These are phyloP conservation scores for Ambrosia trifida DNA, from an alignment of 129 eudicot genomes.

Conservation along the genomic window DNA sequence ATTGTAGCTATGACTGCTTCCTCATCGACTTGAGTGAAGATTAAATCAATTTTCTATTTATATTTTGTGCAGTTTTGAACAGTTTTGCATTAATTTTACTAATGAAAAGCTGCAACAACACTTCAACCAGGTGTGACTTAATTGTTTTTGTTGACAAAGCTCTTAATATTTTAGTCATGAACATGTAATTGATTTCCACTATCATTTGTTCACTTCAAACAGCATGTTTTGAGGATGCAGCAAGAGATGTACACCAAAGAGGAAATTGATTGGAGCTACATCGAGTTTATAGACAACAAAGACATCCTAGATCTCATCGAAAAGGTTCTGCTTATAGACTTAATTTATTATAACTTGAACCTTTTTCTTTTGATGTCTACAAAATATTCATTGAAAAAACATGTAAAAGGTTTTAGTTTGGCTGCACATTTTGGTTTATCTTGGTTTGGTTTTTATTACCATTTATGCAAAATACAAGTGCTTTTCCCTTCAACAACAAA, in stretches of 20 bases:
- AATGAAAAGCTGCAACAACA: conserved; percentile 98
- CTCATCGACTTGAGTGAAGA: conserved; percentile 38
- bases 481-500: not conserved
- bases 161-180: conserved; percentile 1
- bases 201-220: conserved; percentile 11
- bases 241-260: conserved; percentile 96
- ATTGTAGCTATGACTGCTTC: conserved; percentile 40
- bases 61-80: conserved; percentile 76
- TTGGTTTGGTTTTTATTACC: not conserved
- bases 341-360: conserved; percentile 13
- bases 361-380: conserved; percentile 35
- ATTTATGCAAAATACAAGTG: not conserved
- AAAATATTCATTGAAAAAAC: not conserved
- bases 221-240: conserved; percentile 98
- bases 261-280: conserved; percentile 95
- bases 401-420: not conserved
- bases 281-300: conserved; percentile 88
- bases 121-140: conserved; percentile 74
- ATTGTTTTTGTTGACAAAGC: not conserved
- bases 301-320: conserved; percentile 92
- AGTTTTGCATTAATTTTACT: conserved; percentile 93
- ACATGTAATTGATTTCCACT: conserved; percentile 17
- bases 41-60: conserved; percentile 10
- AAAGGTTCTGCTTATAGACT: conserved; percentile 58
- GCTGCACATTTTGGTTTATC: not conserved